A percentile compares a stretch with the other conserved stretches of the same genome.
Evolutionary conservation across 148 eudicot species (phyloP).

Genomic region (Camellia lanceoleosa): DNA sequence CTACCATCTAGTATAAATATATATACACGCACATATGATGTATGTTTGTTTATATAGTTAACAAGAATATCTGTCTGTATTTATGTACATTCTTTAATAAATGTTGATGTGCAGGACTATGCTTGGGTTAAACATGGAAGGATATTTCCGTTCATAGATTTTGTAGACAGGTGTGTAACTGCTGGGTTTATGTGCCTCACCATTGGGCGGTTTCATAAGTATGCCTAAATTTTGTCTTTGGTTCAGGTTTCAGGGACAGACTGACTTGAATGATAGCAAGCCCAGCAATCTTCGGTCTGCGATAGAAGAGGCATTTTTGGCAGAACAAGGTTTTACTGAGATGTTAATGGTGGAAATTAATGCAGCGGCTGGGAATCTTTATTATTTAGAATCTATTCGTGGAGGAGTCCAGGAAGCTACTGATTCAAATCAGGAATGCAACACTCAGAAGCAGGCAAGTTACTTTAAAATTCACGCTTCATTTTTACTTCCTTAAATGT

Average conservation of each 20-base stretch:
- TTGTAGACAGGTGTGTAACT: slow-evolving; percentile 61
- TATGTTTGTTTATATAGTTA: not conserved
- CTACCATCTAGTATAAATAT: too few relatives aligned
- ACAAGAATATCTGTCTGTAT: slow-evolving; percentile 8
- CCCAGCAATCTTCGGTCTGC: slow-evolving; percentile 72
- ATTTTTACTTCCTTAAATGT: not conserved
- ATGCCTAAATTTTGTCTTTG: slow-evolving; percentile 7
- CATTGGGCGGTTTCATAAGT: not conserved
- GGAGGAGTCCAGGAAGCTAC: slow-evolving; percentile 51
- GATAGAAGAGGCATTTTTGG: slow-evolving; percentile 88
- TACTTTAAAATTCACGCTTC: slow-evolving; percentile 13
- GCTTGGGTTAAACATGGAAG: slow-evolving; percentile 81
- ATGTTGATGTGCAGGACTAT: slow-evolving; percentile 66
- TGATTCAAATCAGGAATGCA: slow-evolving; percentile 47
- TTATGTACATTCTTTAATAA: slow-evolving; percentile 15
- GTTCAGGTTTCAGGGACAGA: slow-evolving; percentile 85
- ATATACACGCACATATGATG: too few relatives aligned
- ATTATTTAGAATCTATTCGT: slow-evolving; percentile 41
- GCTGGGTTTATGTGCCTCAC: slow-evolving; percentile 7
- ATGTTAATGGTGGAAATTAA: slow-evolving; percentile 81
- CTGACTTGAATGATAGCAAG: slow-evolving; percentile 57
- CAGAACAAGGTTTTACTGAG: slow-evolving; percentile 81
- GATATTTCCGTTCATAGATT: slow-evolving; percentile 73
- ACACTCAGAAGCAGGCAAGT: slow-evolving; percentile 55
- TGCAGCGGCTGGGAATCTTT: slow-evolving; percentile 67